phyloP scores from a whole-genome alignment of 257 asterid genomes.

The Salvia rosmarinus region DNA sequence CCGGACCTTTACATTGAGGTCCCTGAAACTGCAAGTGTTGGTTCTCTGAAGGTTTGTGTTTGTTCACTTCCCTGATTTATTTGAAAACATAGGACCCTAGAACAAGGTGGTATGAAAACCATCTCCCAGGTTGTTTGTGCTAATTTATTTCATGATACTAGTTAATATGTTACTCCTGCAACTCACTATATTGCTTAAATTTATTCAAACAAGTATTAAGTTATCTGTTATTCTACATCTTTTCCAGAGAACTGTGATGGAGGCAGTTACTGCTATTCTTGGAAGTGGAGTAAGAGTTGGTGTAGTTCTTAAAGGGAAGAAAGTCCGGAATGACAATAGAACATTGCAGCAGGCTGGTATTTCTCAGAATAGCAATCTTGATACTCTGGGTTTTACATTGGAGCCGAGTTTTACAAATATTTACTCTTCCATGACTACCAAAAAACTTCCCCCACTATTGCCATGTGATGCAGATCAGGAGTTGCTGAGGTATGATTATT shows the following conservation, averaged over 20 bases:
- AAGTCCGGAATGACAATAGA: slow-evolving; percentile 67
- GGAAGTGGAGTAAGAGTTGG: slow-evolving; percentile 73
- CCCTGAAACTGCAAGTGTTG: slow-evolving; percentile 88
- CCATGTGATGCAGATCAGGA: slow-evolving; percentile 45
- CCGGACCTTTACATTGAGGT: slow-evolving; percentile 96
- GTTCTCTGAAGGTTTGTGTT: slow-evolving; percentile 79
- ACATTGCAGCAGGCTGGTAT: slow-evolving; percentile 77
- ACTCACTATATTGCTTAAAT: neutral
- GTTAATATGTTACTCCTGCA: neutral
- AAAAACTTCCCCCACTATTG: slow-evolving; percentile 36
- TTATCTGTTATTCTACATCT: slow-evolving; percentile 20
- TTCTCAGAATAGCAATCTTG: slow-evolving; percentile 57
- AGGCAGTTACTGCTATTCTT: slow-evolving; percentile 66
- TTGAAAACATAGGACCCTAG: neutral
- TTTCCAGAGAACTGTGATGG: slow-evolving; percentile 73
- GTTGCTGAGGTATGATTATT: slow-evolving; percentile 43
- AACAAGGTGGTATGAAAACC: neutral
- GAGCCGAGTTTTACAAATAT: slow-evolving; percentile 54
- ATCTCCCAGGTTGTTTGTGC: neutral
- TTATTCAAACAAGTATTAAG: slow-evolving; percentile 1
- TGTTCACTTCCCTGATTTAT: slow-evolving; percentile 5
- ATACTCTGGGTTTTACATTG: slow-evolving; percentile 61
- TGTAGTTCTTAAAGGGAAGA: slow-evolving; percentile 73
- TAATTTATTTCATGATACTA: neutral
- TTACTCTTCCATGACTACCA: slow-evolving; percentile 38